phyloP scores from a whole-genome alignment of 1,284 basidiomycete species.

The Abortiporus biennis region DNA sequence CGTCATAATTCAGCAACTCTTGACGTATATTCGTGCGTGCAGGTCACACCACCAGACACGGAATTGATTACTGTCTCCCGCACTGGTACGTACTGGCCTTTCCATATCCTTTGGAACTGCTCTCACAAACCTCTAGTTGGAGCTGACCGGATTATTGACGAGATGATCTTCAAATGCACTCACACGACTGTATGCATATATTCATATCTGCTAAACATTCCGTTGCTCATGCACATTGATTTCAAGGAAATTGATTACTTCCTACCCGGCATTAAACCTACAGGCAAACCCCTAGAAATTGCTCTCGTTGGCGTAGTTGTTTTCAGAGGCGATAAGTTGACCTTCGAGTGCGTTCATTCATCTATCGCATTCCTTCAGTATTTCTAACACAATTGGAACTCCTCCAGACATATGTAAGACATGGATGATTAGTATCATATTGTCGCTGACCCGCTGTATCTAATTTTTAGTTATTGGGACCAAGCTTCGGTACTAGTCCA shows the following conservation, averaged over 20 bases:
- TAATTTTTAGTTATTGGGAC: conserved; percentile 36
- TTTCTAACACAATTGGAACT: not conserved
- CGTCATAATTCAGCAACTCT: not conserved
- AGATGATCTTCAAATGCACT: conserved; percentile 41
- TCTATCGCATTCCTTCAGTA: too few species aligned
- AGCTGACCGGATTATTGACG: conserved; percentile 38
- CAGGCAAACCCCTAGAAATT: conserved; percentile 36
- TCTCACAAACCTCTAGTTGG: conserved; percentile 28
- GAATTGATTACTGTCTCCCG: conserved; percentile 38
- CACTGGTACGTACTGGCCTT: conserved; percentile 25
- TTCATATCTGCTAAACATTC: not conserved
- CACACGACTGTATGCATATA: conserved; percentile 32
- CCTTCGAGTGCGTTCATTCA: conserved; percentile 39
- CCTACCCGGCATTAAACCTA: conserved; percentile 41
- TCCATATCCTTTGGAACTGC: not conserved
- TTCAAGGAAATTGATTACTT: conserved; percentile 44
- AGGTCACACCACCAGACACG: conserved; percentile 36
- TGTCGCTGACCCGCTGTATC: not conserved
- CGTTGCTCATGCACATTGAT: not conserved
- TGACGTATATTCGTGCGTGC: not conserved
- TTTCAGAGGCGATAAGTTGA: conserved; percentile 45
- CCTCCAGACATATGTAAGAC: conserved; percentile 24
- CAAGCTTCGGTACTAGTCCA: conserved; percentile 40
- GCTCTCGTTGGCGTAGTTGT: conserved; percentile 47
- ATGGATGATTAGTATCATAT: not conserved